A percentile compares a stretch with the other conserved stretches of the same genome.
Evolutionary conservation across 192 early-diverging fungal species (phyloP).

Genomic region (Mortierella alpina): DNA sequence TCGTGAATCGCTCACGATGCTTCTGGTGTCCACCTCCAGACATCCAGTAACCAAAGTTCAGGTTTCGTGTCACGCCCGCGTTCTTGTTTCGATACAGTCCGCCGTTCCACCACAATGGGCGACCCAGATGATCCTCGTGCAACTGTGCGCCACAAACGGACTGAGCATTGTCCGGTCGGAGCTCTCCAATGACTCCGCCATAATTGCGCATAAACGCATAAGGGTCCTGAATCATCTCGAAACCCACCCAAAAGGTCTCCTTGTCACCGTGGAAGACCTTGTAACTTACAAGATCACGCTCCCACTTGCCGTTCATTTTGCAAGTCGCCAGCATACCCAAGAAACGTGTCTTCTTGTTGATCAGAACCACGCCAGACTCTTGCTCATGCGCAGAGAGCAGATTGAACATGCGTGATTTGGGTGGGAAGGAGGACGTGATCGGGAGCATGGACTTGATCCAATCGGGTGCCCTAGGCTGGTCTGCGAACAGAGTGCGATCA

Average conservation of each 20-base stretch:
- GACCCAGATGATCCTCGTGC: constrained; percentile 54
- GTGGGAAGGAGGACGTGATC: constrained; percentile 54
- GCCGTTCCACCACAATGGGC: constrained; percentile 65
- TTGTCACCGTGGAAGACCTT: constrained; percentile 71
- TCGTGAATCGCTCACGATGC: constrained; percentile 37
- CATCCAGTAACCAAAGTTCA: constrained; percentile 57
- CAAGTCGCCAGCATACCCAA: constrained; percentile 65
- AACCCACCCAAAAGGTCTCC: constrained; percentile 77
- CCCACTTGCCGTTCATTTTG: constrained; percentile 64
- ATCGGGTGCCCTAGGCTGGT: constrained; percentile 30
- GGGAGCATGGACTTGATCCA: constrained; percentile 68
- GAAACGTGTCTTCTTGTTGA: constrained; percentile 63
- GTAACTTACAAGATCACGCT: constrained; percentile 63
- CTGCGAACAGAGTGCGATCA: constrained; percentile 67
- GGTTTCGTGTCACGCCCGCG: constrained; percentile 40
- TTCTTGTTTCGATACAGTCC: constrained; percentile 63
- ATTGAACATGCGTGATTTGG: constrained; percentile 54
- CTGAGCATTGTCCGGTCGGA: constrained; percentile 37
- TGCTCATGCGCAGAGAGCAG: constrained; percentile 63
- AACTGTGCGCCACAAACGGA: constrained; percentile 60
- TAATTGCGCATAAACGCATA: constrained; percentile 61
- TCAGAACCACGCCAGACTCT: constrained; percentile 70
- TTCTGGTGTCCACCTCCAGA: constrained; percentile 41
- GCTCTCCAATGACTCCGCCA: constrained; percentile 64
- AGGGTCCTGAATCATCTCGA: constrained; percentile 68